Conservation (phyloP, 306 rosid species). For the Lotus japonicus region DNA sequence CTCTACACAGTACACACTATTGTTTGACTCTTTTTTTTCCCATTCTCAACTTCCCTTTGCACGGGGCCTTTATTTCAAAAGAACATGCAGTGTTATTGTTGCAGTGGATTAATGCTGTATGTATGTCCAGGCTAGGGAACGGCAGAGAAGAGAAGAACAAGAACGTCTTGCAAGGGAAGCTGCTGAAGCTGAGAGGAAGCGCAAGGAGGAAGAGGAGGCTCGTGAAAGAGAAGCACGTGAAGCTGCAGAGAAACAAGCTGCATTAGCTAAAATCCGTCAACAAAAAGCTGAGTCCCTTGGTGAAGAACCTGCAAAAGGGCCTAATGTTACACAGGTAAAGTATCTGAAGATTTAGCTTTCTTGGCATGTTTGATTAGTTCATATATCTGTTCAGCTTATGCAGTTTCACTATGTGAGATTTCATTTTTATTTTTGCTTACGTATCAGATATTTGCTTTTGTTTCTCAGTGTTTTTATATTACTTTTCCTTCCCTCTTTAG, state of each 20-base stretch:
- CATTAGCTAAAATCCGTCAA: slow-evolving; percentile 66
- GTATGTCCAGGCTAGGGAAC: slow-evolving; percentile 79
- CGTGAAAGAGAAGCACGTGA: slow-evolving; percentile 77
- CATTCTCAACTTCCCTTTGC: neutral
- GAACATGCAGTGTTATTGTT: slow-evolving; percentile 6
- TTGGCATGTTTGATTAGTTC: neutral
- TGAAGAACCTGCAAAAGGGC: slow-evolving; percentile 91
- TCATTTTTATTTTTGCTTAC: no score
- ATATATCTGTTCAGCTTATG: neutral
- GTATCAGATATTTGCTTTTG: neutral
- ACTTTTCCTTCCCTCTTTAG: neutral
- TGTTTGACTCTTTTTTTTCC: slow-evolving; percentile 5
- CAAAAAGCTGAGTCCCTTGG: slow-evolving; percentile 85
- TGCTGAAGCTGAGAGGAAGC: slow-evolving; percentile 87
- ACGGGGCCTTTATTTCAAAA: slow-evolving; percentile 6
- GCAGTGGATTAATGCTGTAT: slow-evolving; percentile 21
- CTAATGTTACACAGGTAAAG: slow-evolving; percentile 77
- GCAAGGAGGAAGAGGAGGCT: slow-evolving; percentile 86
- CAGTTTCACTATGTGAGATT: neutral
- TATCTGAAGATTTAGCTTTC: neutral
- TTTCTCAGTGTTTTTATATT: neutral
- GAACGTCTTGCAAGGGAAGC: slow-evolving; percentile 93
- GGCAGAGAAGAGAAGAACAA: slow-evolving; percentile 83
- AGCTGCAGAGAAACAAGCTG: slow-evolving; percentile 88
- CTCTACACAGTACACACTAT: neutral